phyloP scores from a whole-genome alignment of 1,284 basidiomycete species.

The Entoloma clypeatum region DNA sequence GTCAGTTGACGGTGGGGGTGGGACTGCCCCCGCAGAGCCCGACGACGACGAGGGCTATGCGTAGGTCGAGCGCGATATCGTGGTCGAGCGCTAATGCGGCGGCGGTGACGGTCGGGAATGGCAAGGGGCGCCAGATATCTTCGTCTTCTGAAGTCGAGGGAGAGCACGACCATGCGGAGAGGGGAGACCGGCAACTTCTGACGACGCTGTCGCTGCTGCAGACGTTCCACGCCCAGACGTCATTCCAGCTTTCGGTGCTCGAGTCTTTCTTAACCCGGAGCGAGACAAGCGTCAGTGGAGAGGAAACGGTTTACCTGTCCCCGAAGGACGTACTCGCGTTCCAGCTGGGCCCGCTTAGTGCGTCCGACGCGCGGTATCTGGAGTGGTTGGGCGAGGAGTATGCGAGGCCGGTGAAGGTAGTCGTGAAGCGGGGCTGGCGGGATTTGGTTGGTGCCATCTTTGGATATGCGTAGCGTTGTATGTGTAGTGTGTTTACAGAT shows the following conservation, averaged over 20 bases:
- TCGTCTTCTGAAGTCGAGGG: slow-evolving; percentile 22
- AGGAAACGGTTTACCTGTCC: slow-evolving; percentile 33
- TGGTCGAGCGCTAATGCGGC: slow-evolving; percentile 30
- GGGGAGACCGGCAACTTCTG: slow-evolving; percentile 43
- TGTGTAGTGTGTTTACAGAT: no score
- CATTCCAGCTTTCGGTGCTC: slow-evolving; percentile 60
- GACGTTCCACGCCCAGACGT: slow-evolving; percentile 68
- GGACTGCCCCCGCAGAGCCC: slow-evolving; percentile 12
- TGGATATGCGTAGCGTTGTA: no score
- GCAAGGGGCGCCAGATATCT: slow-evolving; percentile 29
- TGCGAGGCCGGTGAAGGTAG: slow-evolving; percentile 39
- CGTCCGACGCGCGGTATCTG: slow-evolving; percentile 62
- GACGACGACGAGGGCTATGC: slow-evolving; percentile 33
- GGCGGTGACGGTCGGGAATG: slow-evolving; percentile 16
- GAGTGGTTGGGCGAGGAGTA: slow-evolving; percentile 73
- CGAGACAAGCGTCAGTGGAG: slow-evolving; percentile 9
- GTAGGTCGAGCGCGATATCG: slow-evolving; percentile 41
- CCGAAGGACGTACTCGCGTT: slow-evolving; percentile 64
- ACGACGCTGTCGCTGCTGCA: slow-evolving; percentile 68
- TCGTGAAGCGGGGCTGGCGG: slow-evolving; percentile 42
- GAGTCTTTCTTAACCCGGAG: slow-evolving; percentile 42
- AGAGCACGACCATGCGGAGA: slow-evolving; percentile 29
- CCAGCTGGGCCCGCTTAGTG: slow-evolving; percentile 68
- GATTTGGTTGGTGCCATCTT: slow-evolving; percentile 42
- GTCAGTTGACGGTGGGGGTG: neutral